phyloP scores from a whole-genome alignment of 2,329 filamentous ascomycete genomes.

The Arthrobotrys pseudoclavata region DNA sequence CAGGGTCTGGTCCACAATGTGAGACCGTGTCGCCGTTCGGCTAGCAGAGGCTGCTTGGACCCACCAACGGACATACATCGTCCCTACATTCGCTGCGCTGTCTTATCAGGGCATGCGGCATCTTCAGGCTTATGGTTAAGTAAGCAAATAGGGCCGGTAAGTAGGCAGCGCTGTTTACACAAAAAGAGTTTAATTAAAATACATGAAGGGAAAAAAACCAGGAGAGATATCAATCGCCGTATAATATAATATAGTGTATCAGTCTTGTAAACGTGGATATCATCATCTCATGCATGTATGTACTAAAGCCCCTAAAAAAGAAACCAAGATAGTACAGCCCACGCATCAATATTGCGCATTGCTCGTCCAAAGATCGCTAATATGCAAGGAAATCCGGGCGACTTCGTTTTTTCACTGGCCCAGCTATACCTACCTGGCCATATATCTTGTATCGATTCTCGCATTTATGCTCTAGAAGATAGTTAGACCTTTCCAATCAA shows the following conservation, averaged over 20 bases:
- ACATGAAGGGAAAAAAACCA: not conserved
- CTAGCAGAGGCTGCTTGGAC: conserved; percentile 16
- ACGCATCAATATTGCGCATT: conserved; percentile 12
- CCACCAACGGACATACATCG: conserved; percentile 23
- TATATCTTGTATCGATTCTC: not conserved
- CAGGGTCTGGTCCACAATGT: conserved; percentile 13
- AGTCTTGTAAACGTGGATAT: conserved; percentile 28
- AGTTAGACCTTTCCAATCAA: conserved; percentile 44
- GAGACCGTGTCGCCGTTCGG: conserved; percentile 24
- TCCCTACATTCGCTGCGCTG: no score
- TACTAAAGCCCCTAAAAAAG: not conserved
- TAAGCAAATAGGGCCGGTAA: not conserved
- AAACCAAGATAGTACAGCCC: not conserved
- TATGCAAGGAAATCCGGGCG: conserved; percentile 17
- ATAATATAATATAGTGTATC: conserved; percentile 4
- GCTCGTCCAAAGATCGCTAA: conserved; percentile 18
- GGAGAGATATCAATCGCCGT: not conserved
- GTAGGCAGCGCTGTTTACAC: no score
- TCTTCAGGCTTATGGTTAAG: not conserved
- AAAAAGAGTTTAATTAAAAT: not conserved
- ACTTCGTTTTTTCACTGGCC: not conserved
- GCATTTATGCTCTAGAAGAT: conserved; percentile 3
- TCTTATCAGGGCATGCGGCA: no score
- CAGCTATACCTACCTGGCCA: not conserved
- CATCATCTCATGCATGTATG: conserved; percentile 1